Percentiles rank a stretch among this genome's conserved stretches.
Evolutionary conservation across 2,329 filamentous ascomycete species (phyloP).

Genomic region (Thelonectria blattea): DNA sequence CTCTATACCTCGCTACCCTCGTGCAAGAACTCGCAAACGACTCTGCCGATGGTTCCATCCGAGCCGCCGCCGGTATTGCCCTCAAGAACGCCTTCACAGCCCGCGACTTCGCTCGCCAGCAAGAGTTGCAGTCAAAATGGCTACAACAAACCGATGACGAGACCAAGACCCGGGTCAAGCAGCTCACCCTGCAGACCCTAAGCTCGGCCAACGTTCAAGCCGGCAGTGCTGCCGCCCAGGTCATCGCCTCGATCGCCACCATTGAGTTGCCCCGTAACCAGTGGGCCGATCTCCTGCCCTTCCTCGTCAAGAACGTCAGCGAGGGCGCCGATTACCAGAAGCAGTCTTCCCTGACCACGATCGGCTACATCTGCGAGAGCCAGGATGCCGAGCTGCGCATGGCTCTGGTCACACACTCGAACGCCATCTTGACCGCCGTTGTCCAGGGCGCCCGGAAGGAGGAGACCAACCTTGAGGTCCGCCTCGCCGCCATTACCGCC

Average conservation of each 20-base stretch:
- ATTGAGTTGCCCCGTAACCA: slow-evolving; percentile 93
- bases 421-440: slow-evolving; percentile 96
- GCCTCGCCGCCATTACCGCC: slow-evolving; percentile 89
- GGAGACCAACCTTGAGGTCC: slow-evolving; percentile 89
- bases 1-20: slow-evolving; percentile 89
- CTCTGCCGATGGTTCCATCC: slow-evolving; percentile 78
- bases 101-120: slow-evolving; percentile 85
- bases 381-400: slow-evolving; percentile 86
- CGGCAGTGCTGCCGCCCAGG: slow-evolving; percentile 89
- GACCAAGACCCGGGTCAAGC: slow-evolving; percentile 88
- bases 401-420: slow-evolving; percentile 84
- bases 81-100: slow-evolving; percentile 98
- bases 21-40: slow-evolving; percentile 96
- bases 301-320: slow-evolving; percentile 90
- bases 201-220: slow-evolving; percentile 79
- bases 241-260: slow-evolving; percentile 91
- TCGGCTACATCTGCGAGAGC: slow-evolving; percentile 97
- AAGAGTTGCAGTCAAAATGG: slow-evolving; percentile 94
- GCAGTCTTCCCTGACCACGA: slow-evolving; percentile 92
- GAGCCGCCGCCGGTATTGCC: slow-evolving; percentile 92
- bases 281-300: slow-evolving; percentile 90
- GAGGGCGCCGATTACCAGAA: slow-evolving; percentile 87
- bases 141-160: slow-evolving; percentile 79
- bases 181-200: slow-evolving; percentile 87
- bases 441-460: slow-evolving; percentile 98